These are phyloP conservation scores for Mycena polygramma DNA, from an alignment of 768 basidiomycete genomes.

Conservation along the genomic window DNA sequence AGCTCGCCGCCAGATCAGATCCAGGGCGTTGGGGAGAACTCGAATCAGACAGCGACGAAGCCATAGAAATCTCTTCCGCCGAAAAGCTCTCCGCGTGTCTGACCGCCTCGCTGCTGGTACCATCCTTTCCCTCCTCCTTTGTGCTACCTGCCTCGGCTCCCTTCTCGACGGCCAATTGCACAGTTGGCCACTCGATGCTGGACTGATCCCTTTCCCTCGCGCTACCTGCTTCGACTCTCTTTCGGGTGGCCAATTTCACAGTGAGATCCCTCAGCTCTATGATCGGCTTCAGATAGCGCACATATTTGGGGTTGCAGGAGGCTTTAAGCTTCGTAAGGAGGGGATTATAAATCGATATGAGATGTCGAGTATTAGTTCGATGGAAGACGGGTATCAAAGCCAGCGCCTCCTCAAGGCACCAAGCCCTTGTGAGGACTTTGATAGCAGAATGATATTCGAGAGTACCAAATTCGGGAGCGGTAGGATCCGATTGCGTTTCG, in stretches of 20 bases:
- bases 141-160: too few relatives aligned
- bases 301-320: constrained; percentile 22
- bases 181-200: too few relatives aligned
- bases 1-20: constrained; percentile 36
- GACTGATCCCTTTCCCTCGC: too few relatives aligned
- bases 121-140: too few relatives aligned
- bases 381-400: constrained; percentile 23
- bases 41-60: constrained; percentile 20
- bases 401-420: constrained; percentile 32
- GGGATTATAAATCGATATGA: constrained; percentile 5
- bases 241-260: neutral
- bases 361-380: neutral
- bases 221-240: neutral
- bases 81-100: constrained; percentile 10
- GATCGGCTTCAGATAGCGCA: neutral
- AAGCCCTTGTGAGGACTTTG: constrained; percentile 23
- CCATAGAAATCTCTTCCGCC: constrained; percentile 29
- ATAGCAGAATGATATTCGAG: constrained; percentile 1
- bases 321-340: constrained; percentile 23
- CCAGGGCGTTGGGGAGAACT: constrained; percentile 29
- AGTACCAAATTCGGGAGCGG: neutral
- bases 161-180: too few relatives aligned
- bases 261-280: neutral
- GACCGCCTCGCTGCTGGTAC: neutral
- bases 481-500: neutral